These are phyloP conservation scores for Ophiocordyceps camponoti-rufipedis DNA, from an alignment of 2,329 filamentous ascomycete genomes.

Conservation along the genomic window DNA sequence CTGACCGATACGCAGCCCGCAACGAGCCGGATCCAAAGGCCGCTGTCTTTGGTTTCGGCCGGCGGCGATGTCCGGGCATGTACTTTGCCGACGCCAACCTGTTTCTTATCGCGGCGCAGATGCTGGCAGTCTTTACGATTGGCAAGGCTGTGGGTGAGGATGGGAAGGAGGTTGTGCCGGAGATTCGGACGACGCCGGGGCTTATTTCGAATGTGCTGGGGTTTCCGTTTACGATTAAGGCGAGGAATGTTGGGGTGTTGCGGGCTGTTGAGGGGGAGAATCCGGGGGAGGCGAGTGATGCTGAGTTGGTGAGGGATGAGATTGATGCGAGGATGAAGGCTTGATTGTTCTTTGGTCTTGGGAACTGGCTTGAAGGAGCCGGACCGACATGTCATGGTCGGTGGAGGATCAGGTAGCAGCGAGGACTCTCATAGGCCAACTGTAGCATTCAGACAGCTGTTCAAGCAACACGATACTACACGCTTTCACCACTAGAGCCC, in stretches of 20 bases:
- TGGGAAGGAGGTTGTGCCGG: slow-evolving; percentile 15
- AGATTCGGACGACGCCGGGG: slow-evolving; percentile 1
- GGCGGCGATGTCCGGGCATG: slow-evolving; percentile 16
- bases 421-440: too few species aligned
- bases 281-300: slow-evolving; percentile 3
- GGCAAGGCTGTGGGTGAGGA: slow-evolving; percentile 9
- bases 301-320: background rate
- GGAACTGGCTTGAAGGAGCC: too few species aligned
- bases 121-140: slow-evolving; percentile 18
- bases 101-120: slow-evolving; percentile 17
- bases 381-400: too few species aligned
- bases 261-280: slow-evolving; percentile 1
- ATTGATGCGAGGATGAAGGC: background rate
- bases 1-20: slow-evolving; percentile 13
- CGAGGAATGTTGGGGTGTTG: background rate
- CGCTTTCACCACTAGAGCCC: too few species aligned
- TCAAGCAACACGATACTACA: too few species aligned
- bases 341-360: background rate
- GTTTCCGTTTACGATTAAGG: background rate
- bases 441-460: too few species aligned
- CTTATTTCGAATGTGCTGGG: background rate
- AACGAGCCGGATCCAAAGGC: slow-evolving; percentile 11
- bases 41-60: slow-evolving; percentile 16
- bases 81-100: slow-evolving; percentile 13
- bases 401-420: too few species aligned